Evolutionary conservation across 129 eudicot species (phyloP).

Genomic region (Lactuca sativa): DNA sequence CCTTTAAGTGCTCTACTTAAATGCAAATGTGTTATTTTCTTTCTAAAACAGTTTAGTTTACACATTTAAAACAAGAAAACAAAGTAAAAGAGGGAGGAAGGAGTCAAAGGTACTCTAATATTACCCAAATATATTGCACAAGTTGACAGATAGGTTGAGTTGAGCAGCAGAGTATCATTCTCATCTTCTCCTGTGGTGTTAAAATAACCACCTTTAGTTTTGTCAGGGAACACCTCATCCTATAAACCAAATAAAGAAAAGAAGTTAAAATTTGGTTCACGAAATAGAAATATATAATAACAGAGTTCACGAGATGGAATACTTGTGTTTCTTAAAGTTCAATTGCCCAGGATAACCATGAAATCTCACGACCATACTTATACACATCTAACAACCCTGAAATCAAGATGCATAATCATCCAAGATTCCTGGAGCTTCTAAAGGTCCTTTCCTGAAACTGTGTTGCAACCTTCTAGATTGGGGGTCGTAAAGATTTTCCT

Average conservation of each 20-base stretch:
- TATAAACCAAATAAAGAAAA: conserved; percentile 18
- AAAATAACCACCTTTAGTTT: conserved; percentile 82
- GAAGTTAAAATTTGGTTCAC: neutral
- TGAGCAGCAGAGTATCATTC: too few relatives aligned
- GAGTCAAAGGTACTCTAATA: too few relatives aligned
- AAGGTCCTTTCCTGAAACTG: conserved; percentile 84
- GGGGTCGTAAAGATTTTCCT: conserved; percentile 59
- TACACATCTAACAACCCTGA: too few relatives aligned
- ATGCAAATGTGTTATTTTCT: too few relatives aligned
- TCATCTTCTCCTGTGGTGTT: conserved; percentile 89
- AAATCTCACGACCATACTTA: conserved; percentile 67
- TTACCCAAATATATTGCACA: too few relatives aligned
- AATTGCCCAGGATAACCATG: conserved; percentile 86
- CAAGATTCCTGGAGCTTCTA: conserved; percentile 91
- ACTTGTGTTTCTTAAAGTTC: conserved; percentile 90
- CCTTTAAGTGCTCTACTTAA: too few relatives aligned
- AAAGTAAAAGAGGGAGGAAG: too few relatives aligned
- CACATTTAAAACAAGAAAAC: too few relatives aligned
- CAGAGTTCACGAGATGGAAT: conserved; percentile 15
- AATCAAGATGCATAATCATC: conserved; percentile 88
- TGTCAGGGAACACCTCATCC: conserved; percentile 88
- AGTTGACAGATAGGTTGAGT: too few relatives aligned
- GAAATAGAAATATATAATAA: neutral
- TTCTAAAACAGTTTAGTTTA: too few relatives aligned
- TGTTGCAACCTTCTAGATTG: conserved; percentile 63